Conservation (phyloP, 805 yeast genomes). For the Pichia gijzeniarum region DNA sequence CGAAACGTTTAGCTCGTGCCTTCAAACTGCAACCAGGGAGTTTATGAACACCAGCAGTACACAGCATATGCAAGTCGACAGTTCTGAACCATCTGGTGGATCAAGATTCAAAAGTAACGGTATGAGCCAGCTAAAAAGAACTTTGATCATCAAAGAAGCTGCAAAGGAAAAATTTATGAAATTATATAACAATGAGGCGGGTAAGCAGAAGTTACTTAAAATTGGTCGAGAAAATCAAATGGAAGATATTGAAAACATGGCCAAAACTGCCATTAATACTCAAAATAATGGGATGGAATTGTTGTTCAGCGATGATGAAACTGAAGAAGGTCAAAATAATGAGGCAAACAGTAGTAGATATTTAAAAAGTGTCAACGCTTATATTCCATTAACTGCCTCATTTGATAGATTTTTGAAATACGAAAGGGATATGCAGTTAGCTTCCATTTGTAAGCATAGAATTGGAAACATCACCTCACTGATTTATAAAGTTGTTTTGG, state of each 20-base stretch:
- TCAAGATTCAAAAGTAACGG: slow-evolving; percentile 10
- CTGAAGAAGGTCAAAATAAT: neutral
- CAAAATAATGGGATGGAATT: no score
- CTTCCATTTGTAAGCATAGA: slow-evolving; percentile 54
- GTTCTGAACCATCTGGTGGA: neutral
- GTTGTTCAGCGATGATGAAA: slow-evolving; percentile 1
- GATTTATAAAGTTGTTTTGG: slow-evolving; percentile 55
- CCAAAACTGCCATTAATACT: no score
- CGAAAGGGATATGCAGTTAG: slow-evolving; percentile 58
- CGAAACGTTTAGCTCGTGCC: slow-evolving; percentile 31
- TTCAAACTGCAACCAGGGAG: slow-evolving; percentile 25
- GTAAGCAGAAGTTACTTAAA: slow-evolving; percentile 12
- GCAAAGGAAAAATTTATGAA: slow-evolving; percentile 34
- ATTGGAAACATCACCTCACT: slow-evolving; percentile 63
- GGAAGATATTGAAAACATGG: slow-evolving; percentile 8
- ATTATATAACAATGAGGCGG: slow-evolving; percentile 1
- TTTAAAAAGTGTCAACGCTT: slow-evolving; percentile 39
- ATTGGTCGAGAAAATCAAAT: slow-evolving; percentile 15
- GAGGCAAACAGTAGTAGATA: slow-evolving; percentile 6
- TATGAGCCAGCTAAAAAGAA: slow-evolving; percentile 42
- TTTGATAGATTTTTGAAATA: slow-evolving; percentile 61
- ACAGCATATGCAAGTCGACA: slow-evolving; percentile 4
- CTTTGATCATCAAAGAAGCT: slow-evolving; percentile 54
- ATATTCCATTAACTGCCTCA: slow-evolving; percentile 52
- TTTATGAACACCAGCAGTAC: neutral